Evolutionary conservation across 1,284 basidiomycete species (phyloP), one percentile per base, ranked within the genome.

Genomic region (Athelia psychrophila): DNA sequence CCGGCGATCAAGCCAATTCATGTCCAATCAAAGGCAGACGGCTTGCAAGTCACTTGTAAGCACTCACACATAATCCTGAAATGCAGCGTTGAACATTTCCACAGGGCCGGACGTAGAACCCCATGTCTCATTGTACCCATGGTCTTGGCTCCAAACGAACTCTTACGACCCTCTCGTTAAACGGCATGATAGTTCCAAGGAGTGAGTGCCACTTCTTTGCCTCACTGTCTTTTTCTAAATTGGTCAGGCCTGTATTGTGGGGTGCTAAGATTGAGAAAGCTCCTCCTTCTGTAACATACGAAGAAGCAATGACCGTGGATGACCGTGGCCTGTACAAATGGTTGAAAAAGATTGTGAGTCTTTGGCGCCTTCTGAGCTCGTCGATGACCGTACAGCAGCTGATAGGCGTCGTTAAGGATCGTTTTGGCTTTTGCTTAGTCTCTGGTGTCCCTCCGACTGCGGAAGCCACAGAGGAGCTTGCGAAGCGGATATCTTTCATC

Each of bases 371-470:
- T 23, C 18, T 13, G 22, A 18, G 38, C 19, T 3, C 47, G 23
- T 30, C n/a, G n/a, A n/a, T n/a, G n/a, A n/a, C n/a, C n/a, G 27
- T 13, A 30, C 18, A 47, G 6, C 16, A 25, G n/a, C 22, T 38
- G 32, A 38, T 42, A 8, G 12, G n/a, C 18, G 56, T 48, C 40
- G 16, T 16, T 16, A 58, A 95, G 91, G 80, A 93, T 57, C 76
- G 76, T 36, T 97, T 89, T 63, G 97, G 96, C 0, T 95, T 98
- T 68, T 93, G 88, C 51, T 92, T 98, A 58, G 79, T 98, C 3
- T 75, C 83, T 8, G 91, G 86, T 12, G 90, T 97, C 2, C 93
- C 95, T 2, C 67, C 80, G 0, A 93, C 88, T 0, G 79, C 90
- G 1, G 87, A 93, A 64, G 91, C 86, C 2, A 99, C 96, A 0